These are phyloP conservation scores for Castanea mollissima DNA, from an alignment of 306 rosid genomes.

Conservation along the genomic window DNA sequence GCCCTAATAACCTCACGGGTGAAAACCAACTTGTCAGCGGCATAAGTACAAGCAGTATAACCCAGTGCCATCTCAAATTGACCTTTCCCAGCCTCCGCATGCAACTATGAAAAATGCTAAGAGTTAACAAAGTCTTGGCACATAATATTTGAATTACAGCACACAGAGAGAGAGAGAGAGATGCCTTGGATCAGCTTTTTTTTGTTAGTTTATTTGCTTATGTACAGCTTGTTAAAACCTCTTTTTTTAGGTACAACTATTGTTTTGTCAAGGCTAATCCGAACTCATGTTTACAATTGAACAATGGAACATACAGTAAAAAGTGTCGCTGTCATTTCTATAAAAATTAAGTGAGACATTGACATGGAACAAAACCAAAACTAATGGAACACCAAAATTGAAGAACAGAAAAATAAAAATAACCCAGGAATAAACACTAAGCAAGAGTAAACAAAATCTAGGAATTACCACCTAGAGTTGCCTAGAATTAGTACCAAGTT, in stretches of 20 bases:
- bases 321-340: neutral
- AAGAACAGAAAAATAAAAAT: no score
- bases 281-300: neutral
- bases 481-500: no score
- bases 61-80: slow-evolving; percentile 76
- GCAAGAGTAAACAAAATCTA: no score
- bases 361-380: no score
- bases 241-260: no score
- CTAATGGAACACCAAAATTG: no score
- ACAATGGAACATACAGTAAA: neutral
- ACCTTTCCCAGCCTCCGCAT: slow-evolving; percentile 87
- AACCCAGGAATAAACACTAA: no score
- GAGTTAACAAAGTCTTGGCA: slow-evolving; percentile 8
- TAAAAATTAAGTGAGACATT: neutral
- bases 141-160: slow-evolving; percentile 3
- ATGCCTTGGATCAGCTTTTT: neutral
- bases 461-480: no score
- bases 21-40: slow-evolving; percentile 73
- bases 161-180: neutral
- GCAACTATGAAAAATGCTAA: slow-evolving; percentile 45
- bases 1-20: slow-evolving; percentile 76
- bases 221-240: no score
- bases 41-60: slow-evolving; percentile 51
- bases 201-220: no score
- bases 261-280: no score